phyloP scores from a whole-genome alignment of 257 asterid species.

The Solanum appendiculatum region DNA sequence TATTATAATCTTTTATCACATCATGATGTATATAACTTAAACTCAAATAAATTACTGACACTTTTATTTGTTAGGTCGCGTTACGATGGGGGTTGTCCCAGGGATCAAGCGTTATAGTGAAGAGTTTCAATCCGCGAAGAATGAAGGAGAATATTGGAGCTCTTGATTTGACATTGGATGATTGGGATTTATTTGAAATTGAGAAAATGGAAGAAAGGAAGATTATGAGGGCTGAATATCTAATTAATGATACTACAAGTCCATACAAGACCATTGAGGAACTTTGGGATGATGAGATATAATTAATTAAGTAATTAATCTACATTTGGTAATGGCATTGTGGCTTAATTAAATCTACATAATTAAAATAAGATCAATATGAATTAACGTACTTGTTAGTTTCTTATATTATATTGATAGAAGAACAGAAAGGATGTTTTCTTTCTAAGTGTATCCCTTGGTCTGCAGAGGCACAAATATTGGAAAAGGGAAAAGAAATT shows the following conservation, averaged over 20 bases:
- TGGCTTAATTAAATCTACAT: not conserved
- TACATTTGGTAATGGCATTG: not conserved
- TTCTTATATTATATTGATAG: not conserved
- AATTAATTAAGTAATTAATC: not conserved
- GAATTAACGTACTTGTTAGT: not conserved
- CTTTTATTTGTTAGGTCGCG: slow-evolving; percentile 36
- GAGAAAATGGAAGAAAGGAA: slow-evolving; percentile 54
- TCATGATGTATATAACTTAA: not conserved
- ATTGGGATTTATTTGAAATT: slow-evolving; percentile 33
- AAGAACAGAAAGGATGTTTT: not conserved
- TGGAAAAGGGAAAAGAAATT: no score
- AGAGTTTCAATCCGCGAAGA: slow-evolving; percentile 65
- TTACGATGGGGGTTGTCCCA: slow-evolving; percentile 60
- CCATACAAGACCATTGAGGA: slow-evolving; percentile 75
- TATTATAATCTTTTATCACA: not conserved
- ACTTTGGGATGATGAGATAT: slow-evolving; percentile 80
- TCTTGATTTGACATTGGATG: slow-evolving; percentile 33
- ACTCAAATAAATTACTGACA: not conserved
- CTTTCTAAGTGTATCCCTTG: not conserved
- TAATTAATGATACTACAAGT: slow-evolving; percentile 53
- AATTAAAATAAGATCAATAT: not conserved
- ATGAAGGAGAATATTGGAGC: slow-evolving; percentile 67
- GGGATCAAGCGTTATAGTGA: slow-evolving; percentile 64
- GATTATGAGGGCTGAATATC: slow-evolving; percentile 65
- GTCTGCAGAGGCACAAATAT: not conserved